These are phyloP conservation scores for Xylaria grammica DNA, from an alignment of 495 filamentous ascomycete species.

Conservation along the genomic window DNA sequence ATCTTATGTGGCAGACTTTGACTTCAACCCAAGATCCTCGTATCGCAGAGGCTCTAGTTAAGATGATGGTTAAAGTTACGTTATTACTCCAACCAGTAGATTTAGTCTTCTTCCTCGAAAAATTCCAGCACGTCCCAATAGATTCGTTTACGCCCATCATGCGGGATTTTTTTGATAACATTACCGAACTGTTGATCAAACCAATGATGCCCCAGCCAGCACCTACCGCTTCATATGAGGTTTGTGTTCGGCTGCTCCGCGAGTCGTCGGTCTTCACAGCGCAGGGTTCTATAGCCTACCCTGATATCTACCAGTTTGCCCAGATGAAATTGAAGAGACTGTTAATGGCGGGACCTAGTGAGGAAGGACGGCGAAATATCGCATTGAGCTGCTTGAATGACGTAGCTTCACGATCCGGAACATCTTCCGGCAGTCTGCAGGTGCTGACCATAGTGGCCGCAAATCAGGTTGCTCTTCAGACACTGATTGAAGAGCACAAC, in stretches of 20 bases:
- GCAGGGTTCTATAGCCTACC: slow-evolving; percentile 46
- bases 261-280: slow-evolving; percentile 58
- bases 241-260: slow-evolving; percentile 71
- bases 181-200: slow-evolving; percentile 39
- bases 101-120: slow-evolving; percentile 74
- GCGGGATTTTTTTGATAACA: slow-evolving; percentile 54
- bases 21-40: slow-evolving; percentile 83
- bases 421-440: slow-evolving; percentile 69
- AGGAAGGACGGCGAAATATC: slow-evolving; percentile 45
- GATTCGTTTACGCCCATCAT: slow-evolving; percentile 58
- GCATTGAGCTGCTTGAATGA: slow-evolving; percentile 52
- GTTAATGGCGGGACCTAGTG: slow-evolving; percentile 43
- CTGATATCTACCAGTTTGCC: slow-evolving; percentile 65
- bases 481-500: slow-evolving; percentile 48
- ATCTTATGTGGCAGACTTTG: slow-evolving; percentile 84
- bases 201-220: slow-evolving; percentile 22
- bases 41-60: slow-evolving; percentile 76
- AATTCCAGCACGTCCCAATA: slow-evolving; percentile 73
- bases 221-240: slow-evolving; percentile 50
- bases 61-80: slow-evolving; percentile 73
- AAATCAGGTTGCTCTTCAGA: slow-evolving; percentile 39
- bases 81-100: slow-evolving; percentile 59
- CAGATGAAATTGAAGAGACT: slow-evolving; percentile 57
- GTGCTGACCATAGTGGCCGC: slow-evolving; percentile 62
- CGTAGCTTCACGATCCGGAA: slow-evolving; percentile 48